Percentiles rank a stretch among this genome's conserved stretches.
These are phyloP conservation scores for Immersiporthe knoxdaviesiana DNA, from an alignment of 2,329 filamentous ascomycete genomes.

Conservation along the genomic window DNA sequence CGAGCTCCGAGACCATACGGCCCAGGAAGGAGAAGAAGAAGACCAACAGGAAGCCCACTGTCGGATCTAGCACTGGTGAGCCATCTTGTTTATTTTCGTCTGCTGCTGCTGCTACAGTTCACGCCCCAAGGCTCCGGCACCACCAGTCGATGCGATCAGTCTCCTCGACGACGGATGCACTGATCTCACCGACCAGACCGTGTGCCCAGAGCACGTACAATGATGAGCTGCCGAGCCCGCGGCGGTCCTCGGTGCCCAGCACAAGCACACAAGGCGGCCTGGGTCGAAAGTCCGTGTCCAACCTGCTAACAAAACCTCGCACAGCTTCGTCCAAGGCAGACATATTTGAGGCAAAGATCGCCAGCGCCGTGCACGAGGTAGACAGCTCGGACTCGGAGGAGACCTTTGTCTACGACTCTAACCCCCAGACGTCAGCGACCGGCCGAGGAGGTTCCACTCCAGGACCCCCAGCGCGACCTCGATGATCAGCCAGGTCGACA, in stretches of 20 bases:
- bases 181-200: slow-evolving; percentile 42
- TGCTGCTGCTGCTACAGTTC: slow-evolving; percentile 35
- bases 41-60: slow-evolving; percentile 70
- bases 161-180: slow-evolving; percentile 37
- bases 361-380: slow-evolving; percentile 92
- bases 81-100: slow-evolving; percentile 34
- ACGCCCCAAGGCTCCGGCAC: slow-evolving; percentile 44
- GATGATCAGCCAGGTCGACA: slow-evolving; percentile 71
- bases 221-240: slow-evolving; percentile 37
- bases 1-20: slow-evolving; percentile 93
- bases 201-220: slow-evolving; percentile 40
- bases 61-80: slow-evolving; percentile 76
- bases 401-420: slow-evolving; percentile 98
- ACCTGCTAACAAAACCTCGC: slow-evolving; percentile 49
- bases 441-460: slow-evolving; percentile 82
- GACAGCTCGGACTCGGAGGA: slow-evolving; percentile 97
- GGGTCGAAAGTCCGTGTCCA: slow-evolving; percentile 44
- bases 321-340: slow-evolving; percentile 92
- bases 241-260: slow-evolving; percentile 31
- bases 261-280: slow-evolving; percentile 38
- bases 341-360: slow-evolving; percentile 96
- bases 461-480: slow-evolving; percentile 94
- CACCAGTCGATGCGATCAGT: slow-evolving; percentile 45
- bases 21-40: slow-evolving; percentile 94
- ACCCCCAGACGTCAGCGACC: slow-evolving; percentile 70